Base-by-base conservation (phyloP, 2,329 filamentous ascomycete species). In the Cladosporium sp. region DNA sequence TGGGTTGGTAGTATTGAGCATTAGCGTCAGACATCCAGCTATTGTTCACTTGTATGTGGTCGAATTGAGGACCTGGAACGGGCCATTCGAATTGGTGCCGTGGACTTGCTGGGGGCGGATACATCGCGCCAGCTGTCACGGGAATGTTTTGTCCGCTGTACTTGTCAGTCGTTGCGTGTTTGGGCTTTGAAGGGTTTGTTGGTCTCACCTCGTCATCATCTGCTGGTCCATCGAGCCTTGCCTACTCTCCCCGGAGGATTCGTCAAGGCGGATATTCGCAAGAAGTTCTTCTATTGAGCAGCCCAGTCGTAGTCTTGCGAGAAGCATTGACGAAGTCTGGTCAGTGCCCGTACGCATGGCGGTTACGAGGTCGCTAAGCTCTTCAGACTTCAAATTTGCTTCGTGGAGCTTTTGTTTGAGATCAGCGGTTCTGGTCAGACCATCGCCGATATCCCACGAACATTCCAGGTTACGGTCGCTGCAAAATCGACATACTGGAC, bases 361-460 rank as follows among this genome's bases (percentile, higher is more conserved):
- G 16, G 28, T 46, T 14, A 65, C 46, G 23, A 65, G 62, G 7
- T 46, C 57, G 28, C 52, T 35, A n/a, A 65, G 62, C 26, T 65
- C 53, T 1, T 59, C 55, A 14, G 55, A 60, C 16, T 56, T 44
- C 16, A 40, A 29, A 14, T 56, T 65, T 14, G 62, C 62, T 23
- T 52, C 55, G 29, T 50, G 40, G 16, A 65, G 49, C 23, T 65
- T 65, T 18, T 35, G 18, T 5, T 65, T 65, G 29, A 65, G 56
- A 33, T 65, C 62, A 1, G 62, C 62, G 18, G 62, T 65, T n/a
- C 62, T 50, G 31, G 62, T 65, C 53, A 65, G 16, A 8, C 62
- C 62, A 31, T 65, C 62, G 14, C 62, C 55, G 18, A 65, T 65
- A 26, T 65, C 62, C 62, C 62, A 65, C 3, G 62, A 65, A 18